Base-by-base conservation (phyloP, 108 stramenopile genomes). In the Nitzschia sp. region DNA sequence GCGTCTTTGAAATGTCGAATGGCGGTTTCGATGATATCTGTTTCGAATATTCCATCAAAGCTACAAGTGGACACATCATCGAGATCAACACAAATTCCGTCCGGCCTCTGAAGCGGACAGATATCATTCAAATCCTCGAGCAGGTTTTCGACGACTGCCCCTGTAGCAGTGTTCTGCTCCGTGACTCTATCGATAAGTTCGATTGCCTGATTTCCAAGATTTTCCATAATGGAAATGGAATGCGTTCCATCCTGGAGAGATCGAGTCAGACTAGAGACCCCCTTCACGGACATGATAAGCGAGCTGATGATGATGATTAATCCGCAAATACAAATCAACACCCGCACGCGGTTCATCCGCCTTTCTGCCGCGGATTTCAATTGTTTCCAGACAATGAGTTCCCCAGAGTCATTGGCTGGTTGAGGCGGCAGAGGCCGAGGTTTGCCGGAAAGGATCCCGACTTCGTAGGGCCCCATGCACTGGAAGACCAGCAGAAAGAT, bases 51-150 rank as follows among this genome's bases (percentile, higher is more conserved):
- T 0, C 33, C 60, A 0, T 33, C 45, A 54, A 72, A 55, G 16
- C 54, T 53, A 45, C 71, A 72, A 29, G 71, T 63, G 1, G 32
- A 25, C 35, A 56, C 28, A 53, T 72, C 62, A 17, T 38, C 31
- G 25, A 72, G 19, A 36, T 72, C 23, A 19, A 50, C 52, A 41
- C 71, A 72, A 15, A 72, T 47, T 28, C 60, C 60, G 41, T 72
- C 45, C 3, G 50, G 52, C 15, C 50, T 45, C 44, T 50, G 36
- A 19, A 34, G 36, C 1, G 71, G 71, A 45, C 71, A 72, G 33
- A 72, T 72, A 16, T 32, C 23, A n/a, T 72, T 72, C 23, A 72
- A 34, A 25, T 62, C 61, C 0, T 63, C 62, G 31, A 72, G 44
- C 15, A 72, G 27, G 19, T 34, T 34, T 3, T 61, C 44, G 1